Percentiles rank a stretch among this genome's conserved stretches.
Evolutionary conservation across 2,329 filamentous ascomycete genomes (phyloP).

Genomic region (Pseudonectria foliicola): DNA sequence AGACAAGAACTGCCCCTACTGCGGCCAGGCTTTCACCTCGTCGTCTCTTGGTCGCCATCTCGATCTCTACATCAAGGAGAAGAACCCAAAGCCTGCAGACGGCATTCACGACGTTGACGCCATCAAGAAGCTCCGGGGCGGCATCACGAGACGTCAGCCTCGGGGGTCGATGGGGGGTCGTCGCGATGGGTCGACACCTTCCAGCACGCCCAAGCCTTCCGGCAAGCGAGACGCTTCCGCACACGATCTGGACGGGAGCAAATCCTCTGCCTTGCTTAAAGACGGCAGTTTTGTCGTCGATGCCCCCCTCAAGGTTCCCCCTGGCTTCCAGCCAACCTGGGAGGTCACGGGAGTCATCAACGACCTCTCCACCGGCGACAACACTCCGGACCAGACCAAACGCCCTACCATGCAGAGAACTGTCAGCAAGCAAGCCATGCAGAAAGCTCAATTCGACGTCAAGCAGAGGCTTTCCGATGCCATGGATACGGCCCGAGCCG

Average conservation of each 20-base stretch:
- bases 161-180: slow-evolving; percentile 55
- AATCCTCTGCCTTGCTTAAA: slow-evolving; percentile 33
- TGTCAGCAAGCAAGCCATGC: slow-evolving; percentile 43
- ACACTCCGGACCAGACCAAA: slow-evolving; percentile 28
- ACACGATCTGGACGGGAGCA: slow-evolving; percentile 32
- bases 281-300: slow-evolving; percentile 37
- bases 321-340: slow-evolving; percentile 57
- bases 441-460: slow-evolving; percentile 57
- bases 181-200: slow-evolving; percentile 52
- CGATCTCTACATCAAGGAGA: slow-evolving; percentile 88
- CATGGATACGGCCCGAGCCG: slow-evolving; percentile 70
- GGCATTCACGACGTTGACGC: slow-evolving; percentile 86
- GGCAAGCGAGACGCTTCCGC: slow-evolving; percentile 32
- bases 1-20: slow-evolving; percentile 85
- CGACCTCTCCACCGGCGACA: slow-evolving; percentile 48
- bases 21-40: slow-evolving; percentile 83
- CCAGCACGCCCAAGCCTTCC: slow-evolving; percentile 39
- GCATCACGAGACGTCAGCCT: slow-evolving; percentile 80
- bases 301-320: slow-evolving; percentile 45
- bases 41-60: slow-evolving; percentile 89
- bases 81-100: slow-evolving; percentile 82
- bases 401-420: slow-evolving; percentile 32
- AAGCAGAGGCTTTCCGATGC: slow-evolving; percentile 61
- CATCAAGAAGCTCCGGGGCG: slow-evolving; percentile 74
- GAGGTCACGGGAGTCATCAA: slow-evolving; percentile 73